Evolutionary conservation across 2,329 filamentous ascomycete genomes (phyloP).

Genomic region (Ustilaginoidea virens): DNA sequence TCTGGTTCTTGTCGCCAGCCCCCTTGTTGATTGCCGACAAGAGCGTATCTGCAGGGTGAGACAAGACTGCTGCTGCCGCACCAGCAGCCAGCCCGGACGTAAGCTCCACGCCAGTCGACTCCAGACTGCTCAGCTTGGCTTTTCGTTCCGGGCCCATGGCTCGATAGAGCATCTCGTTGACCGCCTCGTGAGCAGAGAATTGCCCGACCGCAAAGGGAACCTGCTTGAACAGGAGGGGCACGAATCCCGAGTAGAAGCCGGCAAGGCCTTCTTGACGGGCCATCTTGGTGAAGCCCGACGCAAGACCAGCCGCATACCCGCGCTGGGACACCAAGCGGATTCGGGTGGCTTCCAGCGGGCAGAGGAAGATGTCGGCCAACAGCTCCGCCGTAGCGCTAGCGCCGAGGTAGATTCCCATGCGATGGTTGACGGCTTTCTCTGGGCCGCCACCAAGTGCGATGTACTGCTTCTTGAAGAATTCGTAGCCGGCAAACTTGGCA

Average conservation of each 20-base stretch:
- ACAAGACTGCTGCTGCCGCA: constrained; percentile 77
- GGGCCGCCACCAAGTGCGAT: constrained; percentile 50
- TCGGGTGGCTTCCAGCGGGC: constrained; percentile 74
- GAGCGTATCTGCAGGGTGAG: constrained; percentile 66
- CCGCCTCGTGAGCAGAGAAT: constrained; percentile 88
- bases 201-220: constrained; percentile 89
- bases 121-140: constrained; percentile 49
- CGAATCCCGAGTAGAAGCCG: constrained; percentile 85
- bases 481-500: constrained; percentile 84
- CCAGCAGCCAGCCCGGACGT: constrained; percentile 75
- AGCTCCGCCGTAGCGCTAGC: constrained; percentile 55
- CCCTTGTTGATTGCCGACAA: constrained; percentile 41
- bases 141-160: constrained; percentile 51
- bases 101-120: constrained; percentile 72
- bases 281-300: constrained; percentile 61
- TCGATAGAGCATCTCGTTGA: constrained; percentile 60
- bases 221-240: constrained; percentile 75
- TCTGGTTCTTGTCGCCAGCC: constrained; percentile 30
- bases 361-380: constrained; percentile 68
- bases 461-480: constrained; percentile 84
- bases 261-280: constrained; percentile 58
- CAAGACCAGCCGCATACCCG: constrained; percentile 57
- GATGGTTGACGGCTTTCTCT: constrained; percentile 25
- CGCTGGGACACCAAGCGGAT: constrained; percentile 70
- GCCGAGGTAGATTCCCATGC: constrained; percentile 53